Base-by-base conservation (phyloP, 2,329 filamentous ascomycete species). In the Aspergillus novoparasiticus region DNA sequence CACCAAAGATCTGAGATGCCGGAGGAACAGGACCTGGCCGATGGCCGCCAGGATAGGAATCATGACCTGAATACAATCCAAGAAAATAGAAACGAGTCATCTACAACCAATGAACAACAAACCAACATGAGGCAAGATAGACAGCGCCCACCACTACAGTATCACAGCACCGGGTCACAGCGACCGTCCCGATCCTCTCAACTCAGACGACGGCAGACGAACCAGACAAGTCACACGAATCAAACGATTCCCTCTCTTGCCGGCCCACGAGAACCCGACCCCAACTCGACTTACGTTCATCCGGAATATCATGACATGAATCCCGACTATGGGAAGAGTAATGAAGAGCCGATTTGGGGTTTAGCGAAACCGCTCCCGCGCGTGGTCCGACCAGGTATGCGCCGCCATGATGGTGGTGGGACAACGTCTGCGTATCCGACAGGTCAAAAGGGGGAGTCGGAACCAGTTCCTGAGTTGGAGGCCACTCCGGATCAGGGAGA, bases 361-460 rank as follows among this genome's bases (percentile, higher is more conserved):
- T 69, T 85, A 41, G 82, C 82, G 1, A 80, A 83, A 64, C 83
- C 84, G 1, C 72, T 85, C 6, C 83, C 83, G 14, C 81, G 81
- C 60, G 82, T 85, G 0, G 75, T 85, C 21, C 77, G 83, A 28
- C 77, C 79, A 6, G 83, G 83, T 0, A 85, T 84, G 83, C 67
- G 63, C 16, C 66, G 63, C 19, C 62, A 63, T 23, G 63, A 65
- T 19, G 34, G 54, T 64, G 11, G 65, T 60, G 62, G 67, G 1
- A 21, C 19, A n/a, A 32, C 56, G 6, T 32, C 21, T 16, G 43
- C 43, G 19, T 45, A 57, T 12, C 50, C 34, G 1, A 39, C 53
- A 8, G 21, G 12, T 65, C 45, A 19, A 41, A 48, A 57, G 50
- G 34, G 55, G 54, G 55, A 64, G 63, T 45, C 64, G 39, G 30